These are phyloP conservation scores for Phytopythium cucurbitacearum DNA, from an alignment of 352 stramenopile species.

Conservation along the genomic window DNA sequence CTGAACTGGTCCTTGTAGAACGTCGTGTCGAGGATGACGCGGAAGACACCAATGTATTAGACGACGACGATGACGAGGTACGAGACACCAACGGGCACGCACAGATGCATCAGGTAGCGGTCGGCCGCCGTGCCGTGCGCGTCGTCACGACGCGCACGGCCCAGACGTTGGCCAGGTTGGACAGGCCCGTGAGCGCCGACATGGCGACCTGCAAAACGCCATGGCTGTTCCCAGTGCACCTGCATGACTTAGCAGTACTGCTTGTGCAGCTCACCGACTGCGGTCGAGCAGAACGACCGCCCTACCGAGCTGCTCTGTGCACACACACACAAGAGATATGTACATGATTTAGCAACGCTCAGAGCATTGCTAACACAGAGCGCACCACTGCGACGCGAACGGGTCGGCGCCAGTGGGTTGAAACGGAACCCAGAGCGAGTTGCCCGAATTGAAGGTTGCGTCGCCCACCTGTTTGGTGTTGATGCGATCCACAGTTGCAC, in stretches of 20 bases:
- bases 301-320: too few relatives aligned
- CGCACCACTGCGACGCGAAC: slow-evolving; percentile 62
- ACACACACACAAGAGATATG: not conserved
- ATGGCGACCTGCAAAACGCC: slow-evolving; percentile 55
- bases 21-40: slow-evolving; percentile 50
- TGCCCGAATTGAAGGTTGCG: slow-evolving; percentile 57
- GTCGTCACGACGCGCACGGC: slow-evolving; percentile 44
- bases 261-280: slow-evolving; percentile 59
- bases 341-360: not conserved
- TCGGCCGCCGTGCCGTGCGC: slow-evolving; percentile 58
- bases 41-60: slow-evolving; percentile 74
- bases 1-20: slow-evolving; percentile 84
- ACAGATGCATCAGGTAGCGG: slow-evolving; percentile 68
- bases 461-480: slow-evolving; percentile 76
- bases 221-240: slow-evolving; percentile 65
- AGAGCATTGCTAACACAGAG: not conserved
- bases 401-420: slow-evolving; percentile 52
- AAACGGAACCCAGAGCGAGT: slow-evolving; percentile 71
- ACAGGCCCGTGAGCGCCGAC: slow-evolving; percentile 40
- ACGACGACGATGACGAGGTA: slow-evolving; percentile 39
- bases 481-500: too few relatives aligned
- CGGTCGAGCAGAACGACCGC: slow-evolving; percentile 39
- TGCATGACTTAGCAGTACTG: slow-evolving; percentile 73
- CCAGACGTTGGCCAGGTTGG: slow-evolving; percentile 48
- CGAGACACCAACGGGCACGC: slow-evolving; percentile 47